phyloP scores from a whole-genome alignment of 176 grass and related monocot species.

The Triticum dicoccoides region DNA sequence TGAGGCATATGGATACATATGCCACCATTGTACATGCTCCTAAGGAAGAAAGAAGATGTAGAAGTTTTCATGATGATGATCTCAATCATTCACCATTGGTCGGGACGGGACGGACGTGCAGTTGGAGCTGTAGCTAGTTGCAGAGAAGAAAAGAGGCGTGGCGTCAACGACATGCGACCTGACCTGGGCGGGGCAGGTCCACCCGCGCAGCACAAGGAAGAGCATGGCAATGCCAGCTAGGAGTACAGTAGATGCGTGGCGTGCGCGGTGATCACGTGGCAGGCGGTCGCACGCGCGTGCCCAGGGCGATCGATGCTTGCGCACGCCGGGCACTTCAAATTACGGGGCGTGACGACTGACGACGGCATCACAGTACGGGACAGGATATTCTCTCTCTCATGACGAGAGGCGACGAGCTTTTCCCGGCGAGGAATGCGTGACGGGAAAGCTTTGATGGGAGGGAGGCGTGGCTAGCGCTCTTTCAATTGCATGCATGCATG shows the following conservation, averaged over 20 bases:
- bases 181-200: constrained; percentile 22
- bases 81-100: constrained; percentile 39
- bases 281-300: neutral
- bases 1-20: no score
- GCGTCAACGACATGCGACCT: constrained; percentile 33
- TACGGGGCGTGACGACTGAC: neutral
- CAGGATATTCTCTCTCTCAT: no score
- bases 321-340: neutral
- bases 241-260: neutral
- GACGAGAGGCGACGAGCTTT: constrained; percentile 20
- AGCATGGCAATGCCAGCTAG: neutral
- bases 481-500: constrained; percentile 7
- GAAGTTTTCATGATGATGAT: neutral
- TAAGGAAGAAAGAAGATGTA: no score
- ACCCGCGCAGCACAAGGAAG: constrained; percentile 2
- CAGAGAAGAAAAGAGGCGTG: neutral
- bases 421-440: constrained; percentile 56
- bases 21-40: no score
- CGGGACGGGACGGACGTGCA: constrained; percentile 1
- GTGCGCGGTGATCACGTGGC: neutral
- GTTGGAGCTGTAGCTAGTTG: neutral
- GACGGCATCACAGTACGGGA: neutral
- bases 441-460: constrained; percentile 35
- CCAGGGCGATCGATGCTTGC: neutral
- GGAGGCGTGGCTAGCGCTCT: constrained; percentile 7